A percentile compares a stretch with the other conserved stretches of the same genome.
Evolutionary conservation across 306 rosid species (phyloP).

Genomic region (Dryas octopetala): DNA sequence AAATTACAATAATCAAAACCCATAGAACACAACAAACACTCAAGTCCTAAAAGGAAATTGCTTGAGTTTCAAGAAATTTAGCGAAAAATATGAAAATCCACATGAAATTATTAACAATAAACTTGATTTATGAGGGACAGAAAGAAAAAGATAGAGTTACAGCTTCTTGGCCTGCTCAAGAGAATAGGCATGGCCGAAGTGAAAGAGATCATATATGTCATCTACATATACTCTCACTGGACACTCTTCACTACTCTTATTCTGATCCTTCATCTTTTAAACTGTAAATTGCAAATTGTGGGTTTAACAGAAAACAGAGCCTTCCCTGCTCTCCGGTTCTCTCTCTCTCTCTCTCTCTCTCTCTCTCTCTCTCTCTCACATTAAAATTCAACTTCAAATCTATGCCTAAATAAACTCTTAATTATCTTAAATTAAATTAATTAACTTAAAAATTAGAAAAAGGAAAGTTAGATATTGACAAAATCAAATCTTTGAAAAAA

Average conservation of each 20-base stretch:
- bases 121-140: not conserved
- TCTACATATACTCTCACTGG: constrained; percentile 87
- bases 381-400: no score
- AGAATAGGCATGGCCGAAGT: constrained; percentile 94
- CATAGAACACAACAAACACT: not conserved
- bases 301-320: not conserved
- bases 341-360: no score
- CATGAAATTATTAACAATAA: not conserved
- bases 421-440: no score
- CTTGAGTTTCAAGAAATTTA: not conserved
- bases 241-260: constrained; percentile 26
- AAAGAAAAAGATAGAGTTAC: not conserved
- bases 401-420: no score
- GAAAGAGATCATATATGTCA: constrained; percentile 98
- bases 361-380: no score
- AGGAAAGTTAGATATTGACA: no score
- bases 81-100: not conserved
- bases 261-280: not conserved
- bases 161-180: constrained; percentile 97
- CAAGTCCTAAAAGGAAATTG: not conserved
- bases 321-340: not conserved
- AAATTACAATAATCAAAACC: not conserved
- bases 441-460: no score
- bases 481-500: no score
- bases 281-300: not conserved